Percentiles rank a stretch among this genome's conserved stretches.
Conservation (phyloP, 305 asterid species). For the Fraxinus albicans region DNA sequence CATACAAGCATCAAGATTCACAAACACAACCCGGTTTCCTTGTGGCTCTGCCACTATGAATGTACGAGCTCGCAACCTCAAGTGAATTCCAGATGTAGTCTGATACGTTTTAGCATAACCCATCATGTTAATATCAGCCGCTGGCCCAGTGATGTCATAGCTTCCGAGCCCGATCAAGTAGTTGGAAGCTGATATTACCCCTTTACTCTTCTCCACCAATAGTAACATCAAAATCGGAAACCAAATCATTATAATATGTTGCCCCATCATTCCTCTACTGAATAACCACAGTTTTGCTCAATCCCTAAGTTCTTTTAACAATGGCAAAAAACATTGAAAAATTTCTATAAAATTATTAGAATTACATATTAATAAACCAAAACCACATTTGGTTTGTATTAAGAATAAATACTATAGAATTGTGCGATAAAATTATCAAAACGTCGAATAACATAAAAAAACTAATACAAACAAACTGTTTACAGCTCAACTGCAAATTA, state of each 20-base stretch:
- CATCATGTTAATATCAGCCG: slow-evolving; percentile 99
- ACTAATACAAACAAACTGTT: neutral
- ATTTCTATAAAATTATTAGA: neutral
- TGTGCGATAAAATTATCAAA: neutral
- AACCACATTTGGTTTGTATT: neutral
- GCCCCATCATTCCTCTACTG: slow-evolving; percentile 34
- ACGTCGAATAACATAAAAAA: neutral
- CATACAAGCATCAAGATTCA: slow-evolving; percentile 98
- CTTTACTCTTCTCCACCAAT: slow-evolving; percentile 40
- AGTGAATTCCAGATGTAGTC: slow-evolving; percentile 88
- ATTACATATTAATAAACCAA: neutral
- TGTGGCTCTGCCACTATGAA: slow-evolving; percentile 81
- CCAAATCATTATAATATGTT: slow-evolving; percentile 43
- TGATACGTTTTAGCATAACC: slow-evolving; percentile 87
- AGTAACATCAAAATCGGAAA: slow-evolving; percentile 41
- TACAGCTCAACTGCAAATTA: neutral
- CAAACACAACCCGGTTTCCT: slow-evolving; percentile 70
- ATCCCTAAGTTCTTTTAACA: slow-evolving; percentile 24
- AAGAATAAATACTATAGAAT: neutral
- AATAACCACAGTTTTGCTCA: slow-evolving; percentile 15
- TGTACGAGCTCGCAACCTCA: slow-evolving; percentile 86
- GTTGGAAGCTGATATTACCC: slow-evolving; percentile 51
- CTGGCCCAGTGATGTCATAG: slow-evolving; percentile 97
- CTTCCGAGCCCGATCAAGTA: slow-evolving; percentile 89
- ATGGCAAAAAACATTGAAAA: neutral